Evolutionary conservation across 192 early-diverging fungal genomes (phyloP), one percentile per base, ranked within the genome.

Genomic region (Coemansia sp.): DNA sequence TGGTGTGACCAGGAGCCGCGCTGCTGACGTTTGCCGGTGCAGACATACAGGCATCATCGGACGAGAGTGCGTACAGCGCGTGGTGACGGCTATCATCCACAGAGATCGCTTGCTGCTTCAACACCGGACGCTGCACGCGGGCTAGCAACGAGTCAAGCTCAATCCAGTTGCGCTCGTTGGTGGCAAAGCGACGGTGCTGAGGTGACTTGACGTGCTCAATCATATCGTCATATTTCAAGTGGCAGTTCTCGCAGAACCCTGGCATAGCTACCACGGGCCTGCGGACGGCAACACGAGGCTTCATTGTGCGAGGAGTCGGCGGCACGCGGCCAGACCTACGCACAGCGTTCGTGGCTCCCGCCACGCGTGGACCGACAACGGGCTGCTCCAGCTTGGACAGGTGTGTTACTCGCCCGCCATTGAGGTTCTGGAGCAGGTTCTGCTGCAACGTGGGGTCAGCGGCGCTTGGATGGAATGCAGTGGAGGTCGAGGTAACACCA

Each of bases 211-310:
- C 64, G 31, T 86, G 84, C 62, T 75, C 84, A 46, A 75, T 44
- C 76, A 82, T 76, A 22, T 86, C 80, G 9, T 82, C 80, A 29
- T 79, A 86, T 62, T 86, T 86, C 5, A 63, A 74, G 18, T 73
- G 73, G 64, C 84, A 86, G 72, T 86, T 86, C 66, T 86, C 84
- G 73, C 84, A 86, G 61, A 79, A 86, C 0, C 84, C 84, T 3
- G 80, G 84, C 29, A 68, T 70, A 31, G 77, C 71, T 20, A 76
- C 78, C 9, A 57, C 71, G 0, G 77, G 74, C 6, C 77, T 74
- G 12, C 78, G 76, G 38, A 65, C 72, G 3, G 82, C 74, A 33
- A 67, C 78, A 8, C 74, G 73, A 7, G 78, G 46, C 68, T 84
- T 84, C 38, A 71, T 70, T 7, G 77, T 79, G 27, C 82, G 82